Base-by-base conservation (phyloP, 768 basidiomycete species). In the Collybiopsis luxurians region DNA sequence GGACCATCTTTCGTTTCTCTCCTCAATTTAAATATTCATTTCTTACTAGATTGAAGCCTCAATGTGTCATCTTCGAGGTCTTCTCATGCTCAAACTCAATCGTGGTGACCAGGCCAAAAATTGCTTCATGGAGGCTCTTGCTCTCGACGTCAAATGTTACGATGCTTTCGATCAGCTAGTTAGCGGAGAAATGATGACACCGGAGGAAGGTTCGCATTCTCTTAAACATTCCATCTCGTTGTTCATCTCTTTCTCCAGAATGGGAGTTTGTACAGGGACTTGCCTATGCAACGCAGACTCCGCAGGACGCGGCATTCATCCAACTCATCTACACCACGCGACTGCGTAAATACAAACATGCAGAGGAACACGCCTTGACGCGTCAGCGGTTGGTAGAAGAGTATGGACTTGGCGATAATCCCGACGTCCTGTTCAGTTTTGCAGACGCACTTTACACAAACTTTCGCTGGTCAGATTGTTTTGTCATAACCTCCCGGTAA, bases 401-500 rank as follows among this genome's bases (percentile, higher is more conserved):
- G 51, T 98, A 85, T 66, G 86, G 84, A 17, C 78, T 98, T 13
- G 84, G 85, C 3, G 90, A 96, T 57, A 98, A 98, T 66, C 89
- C 93, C 5, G 97, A 99, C 69, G 89, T 98, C 0, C 69, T 98
- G 46, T 93, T 83, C 69, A 90, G 90, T 60, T 87, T 92, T 59
- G 95, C 95, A 3, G 95, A 98, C 67, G 87, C 92, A 17, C 70
- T 97, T 7, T 98, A 94, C 70, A 80, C 84, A 43, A 85, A 87
- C 61, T 94, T 92, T 71, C 84, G 92, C 42, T 99, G 90, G 88
- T 93, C 92, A 9, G 96, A 99, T 67, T 98, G 96, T 66, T 97
- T 85, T 67, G 81, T 83, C 4, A 83, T 99, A 55, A 98, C 97
- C 1, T 79, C 84, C 10, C 82, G 89, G 94, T 91, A 61, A 45